Conservation (phyloP, 768 basidiomycete genomes). For the Tricholoma furcatifolium region DNA sequence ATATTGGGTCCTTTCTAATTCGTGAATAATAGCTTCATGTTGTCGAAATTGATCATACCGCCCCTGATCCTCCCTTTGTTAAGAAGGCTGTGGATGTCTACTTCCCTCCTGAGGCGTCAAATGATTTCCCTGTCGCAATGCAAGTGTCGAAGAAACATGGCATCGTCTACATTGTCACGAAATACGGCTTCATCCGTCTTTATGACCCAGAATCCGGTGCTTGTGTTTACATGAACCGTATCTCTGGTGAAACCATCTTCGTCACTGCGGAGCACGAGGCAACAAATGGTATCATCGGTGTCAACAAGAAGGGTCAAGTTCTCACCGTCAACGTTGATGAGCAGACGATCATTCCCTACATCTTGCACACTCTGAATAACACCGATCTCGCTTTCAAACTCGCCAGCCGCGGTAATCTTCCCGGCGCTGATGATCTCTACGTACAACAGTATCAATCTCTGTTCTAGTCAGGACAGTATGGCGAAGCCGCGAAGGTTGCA, state of each 20-base stretch:
- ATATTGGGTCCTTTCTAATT: background rate
- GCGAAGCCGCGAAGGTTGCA: constrained; percentile 95
- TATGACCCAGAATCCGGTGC: constrained; percentile 97
- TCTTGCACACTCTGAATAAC: constrained; percentile 91
- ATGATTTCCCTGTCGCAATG: constrained; percentile 99
- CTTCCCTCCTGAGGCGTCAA: constrained; percentile 97
- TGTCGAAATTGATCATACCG: constrained; percentile 96
- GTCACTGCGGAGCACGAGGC: constrained; percentile 96
- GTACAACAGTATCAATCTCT: constrained; percentile 91
- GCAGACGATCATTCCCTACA: constrained; percentile 93
- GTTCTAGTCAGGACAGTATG: constrained; percentile 85
- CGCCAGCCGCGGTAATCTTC: constrained; percentile 92
- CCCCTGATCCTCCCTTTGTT: constrained; percentile 87
- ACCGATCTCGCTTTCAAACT: constrained; percentile 97
- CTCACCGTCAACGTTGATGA: constrained; percentile 97
- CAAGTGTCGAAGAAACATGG: constrained; percentile 97
- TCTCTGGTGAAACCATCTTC: constrained; percentile 98
- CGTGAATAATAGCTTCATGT: constrained; percentile 79
- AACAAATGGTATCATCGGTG: constrained; percentile 94
- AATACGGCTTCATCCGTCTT: constrained; percentile 98
- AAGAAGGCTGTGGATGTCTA: constrained; percentile 99
- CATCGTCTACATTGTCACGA: constrained; percentile 95
- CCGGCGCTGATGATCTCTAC: constrained; percentile 97
- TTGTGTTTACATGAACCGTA: constrained; percentile 99
- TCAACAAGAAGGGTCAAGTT: constrained; percentile 99